A percentile compares a stretch with the other conserved stretches of the same genome.
Conservation (phyloP, 768 basidiomycete species). For the Tulasnella sp. region DNA sequence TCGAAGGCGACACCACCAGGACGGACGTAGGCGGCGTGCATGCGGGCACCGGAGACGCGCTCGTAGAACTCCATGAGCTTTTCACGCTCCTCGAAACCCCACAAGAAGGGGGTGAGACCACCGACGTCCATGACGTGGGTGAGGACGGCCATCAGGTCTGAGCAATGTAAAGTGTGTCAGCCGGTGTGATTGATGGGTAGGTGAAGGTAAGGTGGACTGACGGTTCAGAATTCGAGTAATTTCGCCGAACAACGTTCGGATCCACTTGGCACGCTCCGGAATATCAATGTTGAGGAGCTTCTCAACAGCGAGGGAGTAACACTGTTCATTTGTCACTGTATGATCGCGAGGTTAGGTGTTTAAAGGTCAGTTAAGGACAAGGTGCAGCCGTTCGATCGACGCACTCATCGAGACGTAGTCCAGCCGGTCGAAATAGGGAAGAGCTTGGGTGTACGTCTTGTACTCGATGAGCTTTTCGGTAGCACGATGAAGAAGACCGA, state of each 20-base stretch:
- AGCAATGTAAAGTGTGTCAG: background rate
- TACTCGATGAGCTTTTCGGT: constrained; percentile 99
- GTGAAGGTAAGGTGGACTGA: constrained; percentile 28
- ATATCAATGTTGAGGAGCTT: constrained; percentile 96
- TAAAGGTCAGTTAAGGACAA: background rate
- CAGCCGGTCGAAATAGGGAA: constrained; percentile 97
- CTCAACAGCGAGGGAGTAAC: constrained; percentile 95
- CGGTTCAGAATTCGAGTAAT: constrained; percentile 93
- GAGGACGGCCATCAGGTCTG: constrained; percentile 93
- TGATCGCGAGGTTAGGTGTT: background rate
- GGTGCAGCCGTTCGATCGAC: constrained; percentile 23
- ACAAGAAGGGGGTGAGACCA: constrained; percentile 95
- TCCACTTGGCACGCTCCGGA: constrained; percentile 96
- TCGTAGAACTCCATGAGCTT: constrained; percentile 99
- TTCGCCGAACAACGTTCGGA: constrained; percentile 93
- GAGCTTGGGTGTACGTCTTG: constrained; percentile 94
- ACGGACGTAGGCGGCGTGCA: constrained; percentile 96
- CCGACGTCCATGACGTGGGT: constrained; percentile 97
- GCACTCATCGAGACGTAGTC: constrained; percentile 99
- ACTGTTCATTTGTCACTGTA: constrained; percentile 96
- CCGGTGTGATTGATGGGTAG: background rate
- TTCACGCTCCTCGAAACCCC: constrained; percentile 99
- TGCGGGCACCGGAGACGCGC: constrained; percentile 92
- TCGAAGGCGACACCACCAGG: constrained; percentile 98
- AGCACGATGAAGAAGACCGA: constrained; percentile 91